Base-by-base conservation (phyloP, 805 yeast genomes). In the Lipomyces yamanashiensis region DNA sequence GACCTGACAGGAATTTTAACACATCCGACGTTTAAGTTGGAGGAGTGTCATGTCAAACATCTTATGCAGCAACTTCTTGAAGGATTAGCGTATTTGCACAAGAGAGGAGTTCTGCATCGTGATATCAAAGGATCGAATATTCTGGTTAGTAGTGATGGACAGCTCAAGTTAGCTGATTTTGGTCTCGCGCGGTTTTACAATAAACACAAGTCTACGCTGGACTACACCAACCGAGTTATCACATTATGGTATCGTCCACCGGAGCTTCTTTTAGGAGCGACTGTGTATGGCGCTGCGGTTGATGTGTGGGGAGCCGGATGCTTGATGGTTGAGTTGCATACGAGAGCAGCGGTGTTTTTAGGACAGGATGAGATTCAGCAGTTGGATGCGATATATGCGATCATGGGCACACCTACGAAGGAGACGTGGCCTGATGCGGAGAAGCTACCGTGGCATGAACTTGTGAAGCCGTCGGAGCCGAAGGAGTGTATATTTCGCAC, bases 241-340 rank as follows among this genome's bases (percentile, higher is more conserved):
- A 95, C 99, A 0, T 79, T 95, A 44, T 95, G 99, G 99, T 93
- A 95, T 75, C 83, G 99, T 63, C 99, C 99, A 0, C 98, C 98
- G 0, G 99, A 93, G 75, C 81, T 95, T 39, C 78, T 95, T 44
- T 76, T 95, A 62, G 99, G 99, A 0, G 86, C 96, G 0, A 92
- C 98, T 0, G 87, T 86, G 63, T 95, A 95, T 76, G 95, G 92
- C 0, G 78, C 91, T 47, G 97, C 90, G 71, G 95, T 95, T 9
- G 99, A 95, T 73, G 86, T 91, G 69, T 95, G 99, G 99, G 97
- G 98, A 0, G 87, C 91, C 65, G 99, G 99, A 1, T 95, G 98
- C 77, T 79, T 95, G 33, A 78, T 95, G 64, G 82, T 91, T 34
- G 98, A 95, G 74, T 75, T 95, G 44, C 91, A 90, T 72, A 83